Evolutionary conservation across 1,284 basidiomycete genomes (phyloP).

Genomic region (Ceratobasidium sp.): DNA sequence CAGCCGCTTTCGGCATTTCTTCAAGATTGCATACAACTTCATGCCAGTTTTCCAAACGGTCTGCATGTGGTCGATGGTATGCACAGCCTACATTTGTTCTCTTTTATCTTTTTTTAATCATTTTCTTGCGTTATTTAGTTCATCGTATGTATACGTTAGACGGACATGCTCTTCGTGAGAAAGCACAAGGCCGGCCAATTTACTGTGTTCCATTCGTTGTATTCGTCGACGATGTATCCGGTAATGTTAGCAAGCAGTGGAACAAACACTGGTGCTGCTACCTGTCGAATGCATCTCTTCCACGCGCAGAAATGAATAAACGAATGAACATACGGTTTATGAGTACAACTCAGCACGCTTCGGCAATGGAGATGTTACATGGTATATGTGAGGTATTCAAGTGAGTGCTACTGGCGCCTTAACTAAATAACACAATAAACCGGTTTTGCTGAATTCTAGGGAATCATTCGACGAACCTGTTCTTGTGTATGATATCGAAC

Average conservation of each 20-base stretch:
- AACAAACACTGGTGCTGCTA: slow-evolving; percentile 41
- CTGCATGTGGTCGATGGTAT: neutral
- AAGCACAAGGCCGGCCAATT: slow-evolving; percentile 4
- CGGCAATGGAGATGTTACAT: slow-evolving; percentile 23
- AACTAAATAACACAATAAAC: no score
- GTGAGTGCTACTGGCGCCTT: slow-evolving; percentile 4
- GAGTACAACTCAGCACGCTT: slow-evolving; percentile 21
- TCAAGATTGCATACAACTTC: neutral
- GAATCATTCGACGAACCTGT: neutral
- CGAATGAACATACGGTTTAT: slow-evolving; percentile 34
- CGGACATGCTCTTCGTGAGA: neutral
- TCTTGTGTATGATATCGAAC: neutral
- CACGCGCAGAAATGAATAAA: slow-evolving; percentile 5
- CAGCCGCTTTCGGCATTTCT: neutral
- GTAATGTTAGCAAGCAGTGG: slow-evolving; percentile 40
- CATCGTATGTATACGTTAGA: neutral
- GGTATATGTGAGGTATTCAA: neutral
- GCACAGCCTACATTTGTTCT: neutral
- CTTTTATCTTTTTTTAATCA: neutral
- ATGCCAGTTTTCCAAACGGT: neutral
- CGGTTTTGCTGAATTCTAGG: neutral
- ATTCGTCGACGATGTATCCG: slow-evolving; percentile 40
- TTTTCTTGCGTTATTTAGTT: neutral
- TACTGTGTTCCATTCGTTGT: slow-evolving; percentile 39
- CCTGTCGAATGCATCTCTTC: slow-evolving; percentile 23